Conservation (phyloP, 768 basidiomycete species). For the Termitomyces eurrhizus region DNA sequence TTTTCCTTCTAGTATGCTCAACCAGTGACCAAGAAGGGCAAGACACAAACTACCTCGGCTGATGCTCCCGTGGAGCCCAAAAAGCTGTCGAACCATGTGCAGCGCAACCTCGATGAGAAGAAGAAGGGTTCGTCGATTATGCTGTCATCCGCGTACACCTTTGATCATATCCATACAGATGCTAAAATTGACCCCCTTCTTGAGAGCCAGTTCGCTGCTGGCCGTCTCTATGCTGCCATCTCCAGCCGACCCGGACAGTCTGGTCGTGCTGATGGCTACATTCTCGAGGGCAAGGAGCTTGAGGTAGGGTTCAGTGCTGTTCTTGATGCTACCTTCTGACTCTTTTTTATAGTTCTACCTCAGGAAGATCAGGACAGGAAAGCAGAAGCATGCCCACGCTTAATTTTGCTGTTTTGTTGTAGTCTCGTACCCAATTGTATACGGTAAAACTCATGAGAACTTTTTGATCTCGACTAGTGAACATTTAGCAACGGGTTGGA, state of each 20-base stretch:
- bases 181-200: constrained; percentile 90
- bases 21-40: constrained; percentile 90
- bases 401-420: constrained; percentile 17
- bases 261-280: constrained; percentile 94
- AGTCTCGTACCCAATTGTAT: constrained; percentile 4
- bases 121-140: constrained; percentile 68
- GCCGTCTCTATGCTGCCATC: constrained; percentile 92
- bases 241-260: constrained; percentile 96
- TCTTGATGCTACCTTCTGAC: constrained; percentile 16
- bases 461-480: not conserved
- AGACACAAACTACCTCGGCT: constrained; percentile 44
- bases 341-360: constrained; percentile 73
- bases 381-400: constrained; percentile 87
- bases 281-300: constrained; percentile 97
- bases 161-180: constrained; percentile 38
- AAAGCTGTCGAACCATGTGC: constrained; percentile 88
- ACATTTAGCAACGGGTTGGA: not conserved
- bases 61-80: constrained; percentile 52
- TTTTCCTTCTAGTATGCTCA: constrained; percentile 72
- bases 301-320: constrained; percentile 54
- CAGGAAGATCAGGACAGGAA: constrained; percentile 88
- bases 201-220: constrained; percentile 87
- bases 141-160: not conserved
- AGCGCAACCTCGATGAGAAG: constrained; percentile 82
- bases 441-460: not conserved